Evolutionary conservation across 306 rosid species (phyloP).

Genomic region (Luffa aegyptiaca): DNA sequence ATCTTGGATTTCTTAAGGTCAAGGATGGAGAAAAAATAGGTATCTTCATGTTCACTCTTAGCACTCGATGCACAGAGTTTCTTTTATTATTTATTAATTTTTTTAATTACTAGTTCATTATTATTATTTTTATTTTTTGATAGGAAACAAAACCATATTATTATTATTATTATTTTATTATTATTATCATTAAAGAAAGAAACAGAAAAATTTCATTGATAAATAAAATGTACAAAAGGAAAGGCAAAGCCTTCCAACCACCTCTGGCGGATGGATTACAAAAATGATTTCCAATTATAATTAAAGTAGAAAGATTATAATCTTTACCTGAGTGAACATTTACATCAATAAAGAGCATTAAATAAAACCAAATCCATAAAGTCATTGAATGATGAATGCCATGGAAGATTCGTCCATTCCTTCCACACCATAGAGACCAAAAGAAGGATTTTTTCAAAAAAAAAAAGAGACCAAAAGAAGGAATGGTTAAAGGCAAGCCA

Average conservation of each 20-base stretch:
- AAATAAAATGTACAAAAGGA: background rate
- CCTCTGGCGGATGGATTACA: background rate
- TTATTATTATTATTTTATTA: no score
- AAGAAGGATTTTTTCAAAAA: no score
- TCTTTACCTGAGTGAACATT: background rate
- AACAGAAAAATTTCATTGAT: background rate
- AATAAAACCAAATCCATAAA: background rate
- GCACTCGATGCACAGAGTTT: background rate
- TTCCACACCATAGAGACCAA: no score
- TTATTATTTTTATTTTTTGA: no score
- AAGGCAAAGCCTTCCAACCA: background rate
- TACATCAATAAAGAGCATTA: background rate
- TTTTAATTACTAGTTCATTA: no score
- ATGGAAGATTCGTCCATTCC: background rate
- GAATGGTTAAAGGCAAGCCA: background rate
- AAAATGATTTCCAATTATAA: background rate
- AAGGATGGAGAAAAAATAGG: slow-evolving; percentile 45
- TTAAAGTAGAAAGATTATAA: background rate
- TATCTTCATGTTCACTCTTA: slow-evolving; percentile 18
- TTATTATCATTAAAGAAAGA: no score
- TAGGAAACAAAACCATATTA: no score
- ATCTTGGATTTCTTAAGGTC: slow-evolving; percentile 49
- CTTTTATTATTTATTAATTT: background rate
- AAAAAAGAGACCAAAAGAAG: no score
- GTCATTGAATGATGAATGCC: background rate